Base-by-base conservation (phyloP, 164 flowering plant genomes). In the Chimonanthus salicifolius region DNA sequence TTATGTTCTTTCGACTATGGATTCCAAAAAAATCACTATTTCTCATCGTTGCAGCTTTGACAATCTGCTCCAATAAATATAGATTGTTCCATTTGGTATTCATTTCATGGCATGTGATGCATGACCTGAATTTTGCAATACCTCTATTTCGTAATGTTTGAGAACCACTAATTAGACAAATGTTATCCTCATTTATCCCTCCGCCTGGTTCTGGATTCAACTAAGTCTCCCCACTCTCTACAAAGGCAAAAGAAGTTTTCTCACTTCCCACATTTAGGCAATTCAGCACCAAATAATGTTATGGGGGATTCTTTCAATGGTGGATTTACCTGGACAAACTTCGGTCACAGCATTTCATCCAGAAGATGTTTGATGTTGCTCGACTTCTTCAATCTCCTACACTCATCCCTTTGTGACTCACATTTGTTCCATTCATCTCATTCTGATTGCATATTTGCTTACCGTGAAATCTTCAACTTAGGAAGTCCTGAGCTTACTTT, bases 21-120 rank as follows among this genome's bases (percentile, higher is more conserved):
- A 68, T 47, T 21, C 73, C 67, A 54, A 54, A 10, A 45, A 51
- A 63, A 46, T 64, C 43, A 49, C 58, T 47, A 47, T 63, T 68
- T 44, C 2, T 7, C 62, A 69, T 69, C 6, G 44, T 3, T 21
- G 21, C 44, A 18, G 7, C 7, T 51, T 54, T 54, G 60, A 15
- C 60, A 54, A 10, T 11, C 60, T 54, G 60, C 60, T 54, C 60
- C 16, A 54, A 54, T 54, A 10, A 49, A 54, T 54, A 54, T 54
- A 54, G 60, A 54, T 54, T 54, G 66, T 21, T 15, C 16, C 16
- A 54, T 54, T 54, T 54, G 60, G 11, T 54, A 54, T 4, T 54
- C 60, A 54, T 10, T 5, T 54, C 33, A 33, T 33, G 11, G 60
- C 60, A 54, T 54, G 60, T 54, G 60, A 54, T 54, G 33, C 33